phyloP scores from a whole-genome alignment of 352 stramenopile genomes.

The Achlya hypogyna region DNA sequence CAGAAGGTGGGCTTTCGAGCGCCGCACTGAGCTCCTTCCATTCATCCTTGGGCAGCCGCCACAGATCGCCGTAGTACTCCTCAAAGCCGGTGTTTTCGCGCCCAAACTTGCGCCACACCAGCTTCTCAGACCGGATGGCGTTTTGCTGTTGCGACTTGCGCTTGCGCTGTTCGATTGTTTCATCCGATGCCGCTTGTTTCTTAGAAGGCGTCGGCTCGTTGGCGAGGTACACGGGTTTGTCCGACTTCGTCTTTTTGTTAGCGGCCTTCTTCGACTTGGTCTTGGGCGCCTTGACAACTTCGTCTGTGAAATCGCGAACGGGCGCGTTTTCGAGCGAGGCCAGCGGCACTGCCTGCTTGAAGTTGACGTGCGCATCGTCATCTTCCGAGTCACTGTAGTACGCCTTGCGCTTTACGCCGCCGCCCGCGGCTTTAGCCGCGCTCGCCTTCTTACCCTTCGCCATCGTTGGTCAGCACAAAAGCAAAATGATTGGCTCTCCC shows the following conservation, averaged over 20 bases:
- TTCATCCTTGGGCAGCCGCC: slow-evolving; percentile 53
- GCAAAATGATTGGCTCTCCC: slow-evolving; percentile 17
- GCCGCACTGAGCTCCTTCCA: slow-evolving; percentile 74
- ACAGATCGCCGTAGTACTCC: slow-evolving; percentile 69
- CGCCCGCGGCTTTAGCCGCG: neutral
- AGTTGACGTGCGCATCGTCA: slow-evolving; percentile 3
- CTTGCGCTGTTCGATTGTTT: slow-evolving; percentile 51
- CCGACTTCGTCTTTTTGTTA: slow-evolving; percentile 26
- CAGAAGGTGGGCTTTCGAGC: slow-evolving; percentile 63
- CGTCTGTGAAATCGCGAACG: slow-evolving; percentile 50
- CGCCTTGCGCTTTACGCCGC: neutral
- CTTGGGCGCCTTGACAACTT: slow-evolving; percentile 30
- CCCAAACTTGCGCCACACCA: slow-evolving; percentile 83
- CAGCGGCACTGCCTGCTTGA: slow-evolving; percentile 31
- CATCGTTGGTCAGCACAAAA: slow-evolving; percentile 16
- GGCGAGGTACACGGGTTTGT: slow-evolving; percentile 46
- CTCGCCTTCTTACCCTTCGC: neutral
- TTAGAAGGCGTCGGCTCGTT: slow-evolving; percentile 25
- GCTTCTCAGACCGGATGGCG: slow-evolving; percentile 46
- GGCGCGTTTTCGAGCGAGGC: slow-evolving; percentile 52
- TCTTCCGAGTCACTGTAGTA: slow-evolving; percentile 20
- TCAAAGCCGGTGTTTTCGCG: slow-evolving; percentile 75
- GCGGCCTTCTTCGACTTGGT: slow-evolving; percentile 23
- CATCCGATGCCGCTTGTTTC: slow-evolving; percentile 38
- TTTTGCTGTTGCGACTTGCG: slow-evolving; percentile 27